phyloP scores from a whole-genome alignment of 2,329 filamentous ascomycete genomes.

The Beauveria medogensis region DNA sequence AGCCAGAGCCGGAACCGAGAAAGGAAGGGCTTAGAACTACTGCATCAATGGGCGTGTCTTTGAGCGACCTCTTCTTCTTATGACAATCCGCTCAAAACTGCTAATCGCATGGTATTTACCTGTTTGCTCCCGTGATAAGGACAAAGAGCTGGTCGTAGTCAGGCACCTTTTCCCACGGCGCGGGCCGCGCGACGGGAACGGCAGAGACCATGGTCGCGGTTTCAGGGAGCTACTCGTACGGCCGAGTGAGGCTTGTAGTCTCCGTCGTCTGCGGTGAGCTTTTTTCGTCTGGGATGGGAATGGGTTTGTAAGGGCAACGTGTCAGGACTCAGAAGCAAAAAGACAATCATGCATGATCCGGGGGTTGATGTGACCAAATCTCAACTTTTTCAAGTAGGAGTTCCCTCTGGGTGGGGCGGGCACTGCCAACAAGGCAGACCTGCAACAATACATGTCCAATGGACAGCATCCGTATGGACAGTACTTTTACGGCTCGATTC shows the following conservation, averaged over 20 bases:
- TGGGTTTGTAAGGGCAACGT: background rate
- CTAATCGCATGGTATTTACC: slow-evolving; percentile 40
- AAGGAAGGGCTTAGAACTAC: background rate
- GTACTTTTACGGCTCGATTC: background rate
- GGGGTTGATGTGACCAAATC: too few relatives aligned
- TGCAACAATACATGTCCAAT: too few relatives aligned
- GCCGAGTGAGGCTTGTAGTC: background rate
- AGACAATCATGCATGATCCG: too few relatives aligned
- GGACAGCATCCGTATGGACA: too few relatives aligned
- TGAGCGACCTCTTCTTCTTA: background rate
- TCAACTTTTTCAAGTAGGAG: too few relatives aligned
- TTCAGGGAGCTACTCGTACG: background rate
- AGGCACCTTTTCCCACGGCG: slow-evolving; percentile 30
- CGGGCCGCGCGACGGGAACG: slow-evolving; percentile 11
- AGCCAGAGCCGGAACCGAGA: background rate
- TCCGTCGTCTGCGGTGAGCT: background rate
- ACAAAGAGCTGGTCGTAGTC: slow-evolving; percentile 48
- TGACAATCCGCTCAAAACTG: background rate
- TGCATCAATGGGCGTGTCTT: background rate
- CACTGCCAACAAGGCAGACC: too few relatives aligned
- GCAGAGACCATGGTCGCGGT: slow-evolving; percentile 6
- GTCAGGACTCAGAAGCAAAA: background rate
- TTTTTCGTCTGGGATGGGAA: background rate
- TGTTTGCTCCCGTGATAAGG: slow-evolving; percentile 79
- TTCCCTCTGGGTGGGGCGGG: too few relatives aligned